phyloP scores from a whole-genome alignment of 441 rosid species.

The Populus tomentosa region DNA sequence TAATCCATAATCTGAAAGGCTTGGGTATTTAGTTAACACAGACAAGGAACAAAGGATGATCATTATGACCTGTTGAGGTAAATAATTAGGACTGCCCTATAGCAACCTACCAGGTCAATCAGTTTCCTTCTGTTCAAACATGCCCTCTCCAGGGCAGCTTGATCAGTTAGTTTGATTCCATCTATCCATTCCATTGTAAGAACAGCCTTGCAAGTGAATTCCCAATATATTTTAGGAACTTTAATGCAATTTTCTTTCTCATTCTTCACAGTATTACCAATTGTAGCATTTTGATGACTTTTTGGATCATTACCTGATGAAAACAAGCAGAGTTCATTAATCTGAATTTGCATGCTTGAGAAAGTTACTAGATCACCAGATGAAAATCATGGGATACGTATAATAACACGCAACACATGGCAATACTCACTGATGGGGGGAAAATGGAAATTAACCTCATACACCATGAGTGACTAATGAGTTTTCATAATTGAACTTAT shows the following conservation, averaged over 20 bases:
- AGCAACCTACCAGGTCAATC: conserved; percentile 70
- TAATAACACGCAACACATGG: not conserved
- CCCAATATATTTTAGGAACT: conserved; percentile 98
- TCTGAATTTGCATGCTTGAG: conserved; percentile 1
- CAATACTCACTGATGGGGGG: not conserved
- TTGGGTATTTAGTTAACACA: not conserved
- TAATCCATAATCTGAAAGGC: not conserved
- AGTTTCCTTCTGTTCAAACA: conserved; percentile 66
- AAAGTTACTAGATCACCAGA: not conserved
- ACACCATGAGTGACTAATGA: not conserved
- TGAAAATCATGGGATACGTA: not conserved
- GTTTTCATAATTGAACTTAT: not conserved
- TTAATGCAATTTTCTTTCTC: conserved; percentile 49
- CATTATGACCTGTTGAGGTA: not conserved
- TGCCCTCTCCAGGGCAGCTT: conserved; percentile 52
- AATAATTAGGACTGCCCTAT: conserved; percentile 9
- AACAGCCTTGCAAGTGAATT: conserved; percentile 67
- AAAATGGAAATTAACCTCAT: not conserved
- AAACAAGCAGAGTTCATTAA: conserved; percentile 7
- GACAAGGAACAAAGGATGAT: not conserved
- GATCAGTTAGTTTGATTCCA: conserved; percentile 95
- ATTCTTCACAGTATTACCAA: conserved; percentile 24
- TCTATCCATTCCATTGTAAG: conserved; percentile 99
- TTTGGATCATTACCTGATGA: conserved; percentile 42
- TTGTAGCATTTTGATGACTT: conserved; percentile 28